Conservation (phyloP, 345 rosid genomes). For the Acer saccharum region DNA sequence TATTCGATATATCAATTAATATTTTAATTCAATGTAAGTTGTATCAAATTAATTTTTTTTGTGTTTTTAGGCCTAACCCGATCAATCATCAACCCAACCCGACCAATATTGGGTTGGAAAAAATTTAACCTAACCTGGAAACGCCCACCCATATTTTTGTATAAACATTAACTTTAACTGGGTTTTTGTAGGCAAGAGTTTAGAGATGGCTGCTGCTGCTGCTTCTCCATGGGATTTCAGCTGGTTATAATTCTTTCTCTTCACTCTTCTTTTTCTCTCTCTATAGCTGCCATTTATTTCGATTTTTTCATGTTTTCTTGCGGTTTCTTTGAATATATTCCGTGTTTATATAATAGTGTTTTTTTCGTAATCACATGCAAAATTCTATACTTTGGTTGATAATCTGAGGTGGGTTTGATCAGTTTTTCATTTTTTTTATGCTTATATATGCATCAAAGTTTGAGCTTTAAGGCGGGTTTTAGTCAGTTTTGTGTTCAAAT, state of each 20-base stretch:
- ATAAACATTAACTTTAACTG: no score
- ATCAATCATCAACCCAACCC: no score
- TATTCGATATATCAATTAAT: no score
- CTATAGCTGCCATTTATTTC: not conserved
- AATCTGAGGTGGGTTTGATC: not conserved
- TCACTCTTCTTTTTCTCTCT: not conserved
- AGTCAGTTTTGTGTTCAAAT: not conserved
- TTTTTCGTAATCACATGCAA: not conserved
- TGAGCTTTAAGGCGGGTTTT: not conserved
- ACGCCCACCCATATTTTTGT: no score
- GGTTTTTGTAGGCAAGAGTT: not conserved
- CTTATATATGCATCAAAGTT: not conserved
- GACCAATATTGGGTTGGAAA: no score
- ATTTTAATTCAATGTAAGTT: no score
- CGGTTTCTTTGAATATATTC: not conserved
- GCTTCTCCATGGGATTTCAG: conserved; percentile 54
- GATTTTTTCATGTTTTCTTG: not conserved
- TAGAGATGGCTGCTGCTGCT: conserved; percentile 8
- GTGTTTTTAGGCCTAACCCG: no score
- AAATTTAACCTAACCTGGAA: no score
- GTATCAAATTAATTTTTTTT: no score
- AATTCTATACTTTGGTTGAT: not conserved
- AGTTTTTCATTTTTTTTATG: not conserved
- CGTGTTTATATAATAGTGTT: not conserved
- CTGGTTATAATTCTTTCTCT: conserved; percentile 38